phyloP scores from a whole-genome alignment of 2,329 filamentous ascomycete species.

The Pseudomassariella vexata region DNA sequence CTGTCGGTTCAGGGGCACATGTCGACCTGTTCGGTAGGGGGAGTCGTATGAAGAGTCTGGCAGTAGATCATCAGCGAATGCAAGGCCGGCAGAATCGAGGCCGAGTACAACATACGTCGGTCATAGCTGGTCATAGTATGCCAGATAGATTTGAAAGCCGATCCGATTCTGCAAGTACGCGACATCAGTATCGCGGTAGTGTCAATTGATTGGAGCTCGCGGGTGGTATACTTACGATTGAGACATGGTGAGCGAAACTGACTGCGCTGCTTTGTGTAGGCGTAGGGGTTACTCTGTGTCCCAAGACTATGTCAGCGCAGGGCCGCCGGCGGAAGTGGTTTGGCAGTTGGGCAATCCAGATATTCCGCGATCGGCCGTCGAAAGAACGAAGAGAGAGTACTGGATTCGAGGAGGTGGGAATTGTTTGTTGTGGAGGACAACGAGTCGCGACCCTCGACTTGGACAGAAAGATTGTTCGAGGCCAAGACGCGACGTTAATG shows the following conservation, averaged over 20 bases:
- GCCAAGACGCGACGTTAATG: no score
- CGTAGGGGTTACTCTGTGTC: not conserved
- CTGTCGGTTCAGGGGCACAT: conserved; percentile 81
- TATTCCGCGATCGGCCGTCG: no score
- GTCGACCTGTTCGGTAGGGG: conserved; percentile 83
- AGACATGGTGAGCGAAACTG: conserved; percentile 11
- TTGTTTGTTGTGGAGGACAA: no score
- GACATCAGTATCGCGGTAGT: not conserved
- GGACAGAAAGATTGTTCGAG: no score
- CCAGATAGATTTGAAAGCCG: conserved; percentile 87
- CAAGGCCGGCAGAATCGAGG: conserved; percentile 6
- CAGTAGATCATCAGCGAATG: conserved; percentile 21
- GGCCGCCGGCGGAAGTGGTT: conserved; percentile 1
- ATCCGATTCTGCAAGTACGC: conserved; percentile 48
- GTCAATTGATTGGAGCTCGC: not conserved
- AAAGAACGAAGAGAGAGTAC: no score
- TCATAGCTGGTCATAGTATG: conserved; percentile 77
- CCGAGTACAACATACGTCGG: conserved; percentile 48
- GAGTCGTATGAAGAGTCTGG: conserved; percentile 92
- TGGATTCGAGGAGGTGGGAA: no score
- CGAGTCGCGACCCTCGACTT: no score
- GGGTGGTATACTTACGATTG: conserved; percentile 11
- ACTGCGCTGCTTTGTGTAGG: conserved; percentile 1
- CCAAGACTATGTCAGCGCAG: conserved; percentile 5
- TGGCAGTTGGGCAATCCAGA: conserved; percentile 2